Evolutionary conservation across 192 early-diverging fungal species (phyloP).

Genomic region (Coemansia sp.): DNA sequence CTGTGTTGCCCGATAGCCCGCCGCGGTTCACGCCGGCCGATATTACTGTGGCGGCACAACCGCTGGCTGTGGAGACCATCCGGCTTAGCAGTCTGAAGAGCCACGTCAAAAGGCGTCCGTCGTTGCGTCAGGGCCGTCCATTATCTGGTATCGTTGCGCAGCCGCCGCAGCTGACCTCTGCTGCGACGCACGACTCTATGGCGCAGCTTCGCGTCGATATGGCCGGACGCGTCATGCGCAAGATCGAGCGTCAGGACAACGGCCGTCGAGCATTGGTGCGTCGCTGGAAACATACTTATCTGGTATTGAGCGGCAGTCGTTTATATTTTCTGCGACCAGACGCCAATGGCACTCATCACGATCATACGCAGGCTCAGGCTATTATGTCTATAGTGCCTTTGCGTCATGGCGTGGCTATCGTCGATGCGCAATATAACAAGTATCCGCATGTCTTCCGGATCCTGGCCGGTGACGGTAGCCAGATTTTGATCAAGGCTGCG

Average conservation of each 20-base stretch:
- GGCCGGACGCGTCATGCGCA: conserved; percentile 69
- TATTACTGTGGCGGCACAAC: conserved; percentile 27
- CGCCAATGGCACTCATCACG: conserved; percentile 46
- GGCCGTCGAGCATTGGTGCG: conserved; percentile 65
- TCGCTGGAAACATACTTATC: conserved; percentile 73
- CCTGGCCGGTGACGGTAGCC: conserved; percentile 67
- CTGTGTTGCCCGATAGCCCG: not conserved
- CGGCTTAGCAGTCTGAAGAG: conserved; percentile 43
- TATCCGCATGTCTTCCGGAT: conserved; percentile 80
- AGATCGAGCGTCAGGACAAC: conserved; percentile 68
- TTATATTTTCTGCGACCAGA: conserved; percentile 67
- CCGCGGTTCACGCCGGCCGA: conserved; percentile 26
- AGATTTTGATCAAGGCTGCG: conserved; percentile 69
- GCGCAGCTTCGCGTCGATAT: conserved; percentile 59
- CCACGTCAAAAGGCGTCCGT: conserved; percentile 48
- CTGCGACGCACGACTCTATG: conserved; percentile 10
- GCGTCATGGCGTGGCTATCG: conserved; percentile 65
- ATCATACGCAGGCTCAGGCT: conserved; percentile 17
- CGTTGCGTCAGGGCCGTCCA: conserved; percentile 45
- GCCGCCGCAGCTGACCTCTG: conserved; percentile 1
- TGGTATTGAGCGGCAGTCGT: conserved; percentile 75
- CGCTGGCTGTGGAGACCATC: conserved; percentile 41
- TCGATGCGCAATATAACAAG: conserved; percentile 70
- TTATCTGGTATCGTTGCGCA: conserved; percentile 47
- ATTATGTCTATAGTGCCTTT: conserved; percentile 61